phyloP scores from a whole-genome alignment of 768 basidiomycete species.

The Naganishia antarctica region DNA sequence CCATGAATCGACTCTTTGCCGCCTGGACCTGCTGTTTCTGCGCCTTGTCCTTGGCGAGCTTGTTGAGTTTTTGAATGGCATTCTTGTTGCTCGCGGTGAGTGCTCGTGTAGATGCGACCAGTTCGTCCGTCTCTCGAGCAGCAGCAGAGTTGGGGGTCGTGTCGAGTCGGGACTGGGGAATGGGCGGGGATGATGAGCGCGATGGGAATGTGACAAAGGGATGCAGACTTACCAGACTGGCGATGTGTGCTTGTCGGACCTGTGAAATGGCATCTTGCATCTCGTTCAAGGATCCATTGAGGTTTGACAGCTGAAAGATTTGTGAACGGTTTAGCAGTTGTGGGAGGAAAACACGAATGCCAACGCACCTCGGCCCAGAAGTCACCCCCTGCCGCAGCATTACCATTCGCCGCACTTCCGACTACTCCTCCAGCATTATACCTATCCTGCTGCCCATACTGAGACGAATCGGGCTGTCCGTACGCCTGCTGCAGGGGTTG shows the following conservation, averaged over 20 bases:
- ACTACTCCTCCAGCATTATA: conserved; percentile 34
- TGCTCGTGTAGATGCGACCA: conserved; percentile 44
- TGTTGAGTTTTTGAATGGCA: conserved; percentile 50
- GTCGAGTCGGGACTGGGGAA: conserved; percentile 52
- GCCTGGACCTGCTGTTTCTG: conserved; percentile 49
- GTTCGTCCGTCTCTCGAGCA: conserved; percentile 38
- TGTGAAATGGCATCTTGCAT: conserved; percentile 48
- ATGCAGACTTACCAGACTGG: conserved; percentile 39
- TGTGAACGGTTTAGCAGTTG: not conserved
- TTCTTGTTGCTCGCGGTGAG: conserved; percentile 50
- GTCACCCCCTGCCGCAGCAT: conserved; percentile 33
- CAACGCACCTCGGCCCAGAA: conserved; percentile 42
- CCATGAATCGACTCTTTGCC: conserved; percentile 52
- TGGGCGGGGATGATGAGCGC: not conserved
- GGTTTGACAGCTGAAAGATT: conserved; percentile 36
- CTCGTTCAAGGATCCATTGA: conserved; percentile 30
- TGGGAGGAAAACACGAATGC: not conserved
- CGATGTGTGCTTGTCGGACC: conserved; percentile 43
- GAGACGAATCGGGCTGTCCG: conserved; percentile 17
- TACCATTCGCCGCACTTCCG: conserved; percentile 26
- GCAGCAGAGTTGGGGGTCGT: conserved; percentile 61
- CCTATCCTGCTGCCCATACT: conserved; percentile 46
- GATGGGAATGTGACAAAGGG: not conserved
- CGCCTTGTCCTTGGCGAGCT: conserved; percentile 49
- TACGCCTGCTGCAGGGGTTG: conserved; percentile 12